These are phyloP conservation scores for Curvularia sp. DNA, from an alignment of 2,329 filamentous ascomycete genomes.

Conservation along the genomic window DNA sequence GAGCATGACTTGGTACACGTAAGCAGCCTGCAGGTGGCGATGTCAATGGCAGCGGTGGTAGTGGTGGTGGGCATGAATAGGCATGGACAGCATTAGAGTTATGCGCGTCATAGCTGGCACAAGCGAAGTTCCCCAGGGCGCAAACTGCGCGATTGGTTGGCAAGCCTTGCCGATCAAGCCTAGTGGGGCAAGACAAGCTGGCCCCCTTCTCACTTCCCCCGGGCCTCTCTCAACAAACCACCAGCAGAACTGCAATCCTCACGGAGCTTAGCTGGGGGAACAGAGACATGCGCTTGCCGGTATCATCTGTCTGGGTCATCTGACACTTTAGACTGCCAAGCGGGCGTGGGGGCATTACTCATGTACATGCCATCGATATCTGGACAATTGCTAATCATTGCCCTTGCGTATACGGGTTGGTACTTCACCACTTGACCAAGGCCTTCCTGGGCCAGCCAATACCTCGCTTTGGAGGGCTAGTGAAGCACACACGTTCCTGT, in stretches of 20 bases:
- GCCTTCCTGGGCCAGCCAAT: not conserved
- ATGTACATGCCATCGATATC: constrained; percentile 6
- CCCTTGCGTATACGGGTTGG: constrained; percentile 3
- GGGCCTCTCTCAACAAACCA: constrained; percentile 7
- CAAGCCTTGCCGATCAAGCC: constrained; percentile 9
- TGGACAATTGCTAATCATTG: constrained; percentile 2
- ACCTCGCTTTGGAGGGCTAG: not conserved
- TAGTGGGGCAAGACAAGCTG: constrained; percentile 15
- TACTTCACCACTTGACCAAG: constrained; percentile 1
- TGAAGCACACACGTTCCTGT: not conserved
- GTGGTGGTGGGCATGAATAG: not conserved
- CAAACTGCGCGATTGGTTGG: constrained; percentile 16
- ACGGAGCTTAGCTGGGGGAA: not conserved
- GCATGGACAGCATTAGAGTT: constrained; percentile 19
- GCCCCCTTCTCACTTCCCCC: not conserved
- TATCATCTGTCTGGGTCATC: constrained; percentile 7
- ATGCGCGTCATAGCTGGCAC: constrained; percentile 43
- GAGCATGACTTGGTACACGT: constrained; percentile 23
- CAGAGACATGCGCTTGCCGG: not conserved
- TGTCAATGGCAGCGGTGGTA: constrained; percentile 2
- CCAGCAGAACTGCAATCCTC: constrained; percentile 5
- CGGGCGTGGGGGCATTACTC: not conserved
- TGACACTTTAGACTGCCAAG: constrained; percentile 2
- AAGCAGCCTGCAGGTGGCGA: not conserved
- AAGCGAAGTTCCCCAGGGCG: constrained; percentile 22